Base-by-base conservation (phyloP, 768 basidiomycete genomes). In the Lactifluus pinguis region DNA sequence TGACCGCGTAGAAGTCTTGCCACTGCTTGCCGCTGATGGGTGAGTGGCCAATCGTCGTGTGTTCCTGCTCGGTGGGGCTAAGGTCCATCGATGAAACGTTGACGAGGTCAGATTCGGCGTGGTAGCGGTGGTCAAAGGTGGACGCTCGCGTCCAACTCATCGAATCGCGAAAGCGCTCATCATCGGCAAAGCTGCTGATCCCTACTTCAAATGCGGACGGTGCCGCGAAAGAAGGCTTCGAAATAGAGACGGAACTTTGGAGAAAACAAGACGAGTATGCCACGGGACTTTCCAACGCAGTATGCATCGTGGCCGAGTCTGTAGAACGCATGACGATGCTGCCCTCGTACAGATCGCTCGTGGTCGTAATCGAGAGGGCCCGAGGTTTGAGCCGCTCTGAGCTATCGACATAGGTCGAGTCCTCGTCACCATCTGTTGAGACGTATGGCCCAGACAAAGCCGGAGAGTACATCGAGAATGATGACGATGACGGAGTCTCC, bases 81-180 rank as follows among this genome's bases (percentile, higher is more conserved):
- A 66, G 60, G 25, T 66, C 65, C 56, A 62, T 61, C 45, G 60
- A 52, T 34, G 65, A 64, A 11, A 60, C 54, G 21, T 61, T 55
- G 17, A 61, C 39, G 10, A 60, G 44, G 39, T 60, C 65, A 21
- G 55, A 47, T 39, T 62, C 61, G 38, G 61, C 30, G 3, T 38
- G 55, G 5, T 49, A 21, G n/a, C 59, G 59, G 17, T 56, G 53
- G 17, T 53, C 60, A 29, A 36, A 59, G n/a, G 56, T 42, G 19
- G 65, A 66, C 19, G 63, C 59, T 29, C 57, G 59, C 17, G 60
- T 59, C 65, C 65, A 66, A 30, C 63, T 66, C 65, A 66, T 66
- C 45, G 65, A 65, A 42, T 65, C 65, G 38, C 53, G 63, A 4
- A 58, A 47, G 8, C 21, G 59, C 42, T 64, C 65, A 14, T 65